Evolutionary conservation across 2,329 filamentous ascomycete genomes (phyloP), one percentile per base, ranked within the genome.

Genomic region (Sporothrix inflata): DNA sequence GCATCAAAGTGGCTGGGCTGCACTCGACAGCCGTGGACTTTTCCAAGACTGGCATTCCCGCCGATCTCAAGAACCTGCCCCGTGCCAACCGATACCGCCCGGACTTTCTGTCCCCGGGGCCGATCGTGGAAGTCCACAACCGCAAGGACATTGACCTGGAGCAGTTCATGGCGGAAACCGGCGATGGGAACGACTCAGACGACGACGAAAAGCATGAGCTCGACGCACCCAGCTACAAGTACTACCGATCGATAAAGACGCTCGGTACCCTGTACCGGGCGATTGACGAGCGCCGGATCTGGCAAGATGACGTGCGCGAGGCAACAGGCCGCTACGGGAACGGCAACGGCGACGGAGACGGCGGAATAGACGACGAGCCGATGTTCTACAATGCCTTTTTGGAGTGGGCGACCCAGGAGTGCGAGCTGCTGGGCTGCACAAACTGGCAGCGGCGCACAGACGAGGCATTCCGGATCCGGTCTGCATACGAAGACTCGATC

Each of bases 21-120:
- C 89, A 92, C 75, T 94, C 91, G 0, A 89, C 85, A 0, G 91
- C 90, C 0, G 91, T 94, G 0, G 91, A 94, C 78, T 94, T 92
- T 76, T 92, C 91, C 3, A 93, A 94, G 79, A 92, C 91, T 0
- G 92, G 93, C 0, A 88, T 91, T 34, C 79, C 85, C 0, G 88
- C 89, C 6, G 80, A 86, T 7, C 77, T 86, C 47, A 78, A 73
- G 0, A 76, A 82, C 1, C 79, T 89, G 19, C 85, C 84, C 0
- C 80, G 75, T 21, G 71, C 80, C 12, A 79, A 78, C 4, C 79
- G 76, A 9, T 83, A 77, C 51, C 82, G 87, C 0, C 87, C 87
- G 0, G 87, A 90, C 74, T 89, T 89, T 73, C 76, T 88, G 42
- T 82, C 86, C 0, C 82, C 82, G 0, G 84, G 84, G 0, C 84